phyloP scores from a whole-genome alignment of 1,139 yeast genomes.

The Scheffersomyces lignicola region DNA sequence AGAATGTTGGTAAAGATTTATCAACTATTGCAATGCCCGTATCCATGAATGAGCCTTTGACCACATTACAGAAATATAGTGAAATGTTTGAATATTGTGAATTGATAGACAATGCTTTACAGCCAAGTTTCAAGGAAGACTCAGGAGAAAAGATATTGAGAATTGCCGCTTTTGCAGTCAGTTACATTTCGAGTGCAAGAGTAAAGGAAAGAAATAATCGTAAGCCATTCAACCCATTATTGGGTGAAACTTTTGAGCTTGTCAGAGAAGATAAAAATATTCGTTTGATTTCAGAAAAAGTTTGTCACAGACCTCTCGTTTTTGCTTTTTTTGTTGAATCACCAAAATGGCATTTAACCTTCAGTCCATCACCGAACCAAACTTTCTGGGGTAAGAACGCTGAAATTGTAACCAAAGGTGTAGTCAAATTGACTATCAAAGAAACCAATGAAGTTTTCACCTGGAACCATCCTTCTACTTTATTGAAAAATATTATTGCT shows the following conservation, averaged over 20 bases:
- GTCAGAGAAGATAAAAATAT: slow-evolving; percentile 76
- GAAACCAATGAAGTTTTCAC: slow-evolving; percentile 68
- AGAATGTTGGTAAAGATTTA: slow-evolving; percentile 90
- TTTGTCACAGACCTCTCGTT: slow-evolving; percentile 77
- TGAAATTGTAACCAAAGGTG: slow-evolving; percentile 78
- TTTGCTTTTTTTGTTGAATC: slow-evolving; percentile 80
- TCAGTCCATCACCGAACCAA: slow-evolving; percentile 78
- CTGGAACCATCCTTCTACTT: slow-evolving; percentile 82
- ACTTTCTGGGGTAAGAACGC: slow-evolving; percentile 95
- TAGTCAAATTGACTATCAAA: slow-evolving; percentile 54
- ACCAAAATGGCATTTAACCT: slow-evolving; percentile 70
- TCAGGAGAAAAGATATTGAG: slow-evolving; percentile 63
- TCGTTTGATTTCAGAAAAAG: slow-evolving; percentile 75
- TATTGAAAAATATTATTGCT: slow-evolving; percentile 83
- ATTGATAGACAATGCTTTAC: slow-evolving; percentile 62
- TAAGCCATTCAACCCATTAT: slow-evolving; percentile 89
- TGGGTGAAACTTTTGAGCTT: slow-evolving; percentile 85
- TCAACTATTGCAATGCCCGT: slow-evolving; percentile 92
- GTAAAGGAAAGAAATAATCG: slow-evolving; percentile 74
- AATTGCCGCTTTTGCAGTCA: slow-evolving; percentile 81
- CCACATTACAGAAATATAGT: slow-evolving; percentile 74
- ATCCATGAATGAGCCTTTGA: slow-evolving; percentile 86
- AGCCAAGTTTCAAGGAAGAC: slow-evolving; percentile 32
- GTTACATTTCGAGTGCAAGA: slow-evolving; percentile 68
- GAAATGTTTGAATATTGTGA: slow-evolving; percentile 78